Conservation (phyloP, 441 rosid genomes). For the Populus hybrid region DNA sequence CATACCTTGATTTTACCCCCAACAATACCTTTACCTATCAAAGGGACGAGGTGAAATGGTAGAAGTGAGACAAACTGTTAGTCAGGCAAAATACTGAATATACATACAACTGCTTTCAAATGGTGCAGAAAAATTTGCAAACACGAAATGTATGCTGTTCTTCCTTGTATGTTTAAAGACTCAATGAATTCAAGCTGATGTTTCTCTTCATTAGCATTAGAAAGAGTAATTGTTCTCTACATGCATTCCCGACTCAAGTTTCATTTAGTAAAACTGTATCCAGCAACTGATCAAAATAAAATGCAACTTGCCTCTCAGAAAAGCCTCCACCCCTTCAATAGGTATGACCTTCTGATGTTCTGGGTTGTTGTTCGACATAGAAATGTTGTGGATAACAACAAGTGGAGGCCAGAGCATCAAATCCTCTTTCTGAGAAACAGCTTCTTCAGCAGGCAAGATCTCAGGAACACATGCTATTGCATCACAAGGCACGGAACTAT, state of each 20-base stretch:
- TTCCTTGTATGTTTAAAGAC: not conserved
- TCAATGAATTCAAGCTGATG: not conserved
- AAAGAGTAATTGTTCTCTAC: not conserved
- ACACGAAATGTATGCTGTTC: not conserved
- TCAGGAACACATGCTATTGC: slow-evolving; percentile 47
- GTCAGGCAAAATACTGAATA: not conserved
- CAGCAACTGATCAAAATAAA: slow-evolving; percentile 2
- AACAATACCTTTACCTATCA: slow-evolving; percentile 44
- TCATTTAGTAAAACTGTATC: not conserved
- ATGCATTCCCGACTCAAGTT: slow-evolving; percentile 1
- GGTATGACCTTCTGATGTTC: slow-evolving; percentile 45
- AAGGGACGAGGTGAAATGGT: not conserved
- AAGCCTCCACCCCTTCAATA: slow-evolving; percentile 47
- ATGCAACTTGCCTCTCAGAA: slow-evolving; percentile 47
- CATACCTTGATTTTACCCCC: slow-evolving; percentile 47
- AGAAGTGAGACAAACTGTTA: not conserved
- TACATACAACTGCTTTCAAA: not conserved
- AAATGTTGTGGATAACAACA: slow-evolving; percentile 48
- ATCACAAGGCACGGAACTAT: slow-evolving; percentile 35
- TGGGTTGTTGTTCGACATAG: slow-evolving; percentile 43
- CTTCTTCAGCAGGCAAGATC: slow-evolving; percentile 41
- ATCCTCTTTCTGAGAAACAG: slow-evolving; percentile 51
- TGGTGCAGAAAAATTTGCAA: not conserved
- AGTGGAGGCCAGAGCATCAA: slow-evolving; percentile 71
- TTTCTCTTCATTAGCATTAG: not conserved